Evolutionary conservation across 1,284 basidiomycete species (phyloP), one percentile per base, ranked within the genome.

Genomic region (Ceratobasidium sp.): DNA sequence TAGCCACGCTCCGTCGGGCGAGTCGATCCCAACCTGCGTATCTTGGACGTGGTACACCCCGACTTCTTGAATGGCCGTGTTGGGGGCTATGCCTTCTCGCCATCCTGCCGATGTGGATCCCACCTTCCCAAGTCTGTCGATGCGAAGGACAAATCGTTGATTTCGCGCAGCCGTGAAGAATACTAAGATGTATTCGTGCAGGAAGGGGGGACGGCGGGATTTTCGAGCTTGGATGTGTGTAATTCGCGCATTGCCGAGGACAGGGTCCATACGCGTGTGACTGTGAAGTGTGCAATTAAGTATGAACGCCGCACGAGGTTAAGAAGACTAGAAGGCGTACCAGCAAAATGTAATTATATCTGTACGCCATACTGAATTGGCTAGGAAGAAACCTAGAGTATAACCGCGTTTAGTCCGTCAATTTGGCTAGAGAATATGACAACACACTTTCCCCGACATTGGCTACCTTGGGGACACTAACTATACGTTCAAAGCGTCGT

Each of bases 331-430:
- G n/a, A n/a, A n/a, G n/a, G n/a, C n/a, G n/a, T n/a, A 59, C 56
- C 56, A 33, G 31, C 63, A 65, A 51, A 65, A 65, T 45, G 63
- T 65, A 31, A 65, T 17, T 2, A 65, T 65, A 31, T 65, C 63
- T n/a, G 31, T 53, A 17, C 50, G 45, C 63, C 63, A 65, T 9
- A n/a, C 33, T 24, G 63, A n/a, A 9, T 29, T 48, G 47, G 9
- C 45, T 19, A 36, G 31, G n/a, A 65, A 51, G 17, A 48, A 22
- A 22, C 60, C 60, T 63, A 27, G 44, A 4, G 44, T 36, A 6
- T n/a, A n/a, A n/a, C n/a, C n/a, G n/a, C 14, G 14, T 1, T 7
- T 15, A 22, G 29, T 24, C 41, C 24, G 24, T 11, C 41, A 22
- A 41, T 59, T 33, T n/a, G 15, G 9, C 8, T 15, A 15, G 41